Evolutionary conservation across 1,284 basidiomycete species (phyloP), one percentile per base, ranked within the genome.

Genomic region (Thelephora terrestris): DNA sequence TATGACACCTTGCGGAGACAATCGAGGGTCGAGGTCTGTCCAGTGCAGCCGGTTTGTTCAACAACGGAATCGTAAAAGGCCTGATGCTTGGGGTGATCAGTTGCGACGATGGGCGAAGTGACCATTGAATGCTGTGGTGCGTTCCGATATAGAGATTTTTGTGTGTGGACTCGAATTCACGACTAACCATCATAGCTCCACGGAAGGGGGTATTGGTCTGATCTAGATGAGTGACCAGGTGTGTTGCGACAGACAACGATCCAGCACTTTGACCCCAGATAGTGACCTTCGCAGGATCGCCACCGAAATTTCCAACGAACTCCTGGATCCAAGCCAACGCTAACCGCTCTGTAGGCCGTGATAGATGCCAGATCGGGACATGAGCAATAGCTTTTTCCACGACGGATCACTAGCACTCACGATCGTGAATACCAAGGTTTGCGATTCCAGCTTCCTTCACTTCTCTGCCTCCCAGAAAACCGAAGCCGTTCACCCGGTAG

Each of bases 381-480:
- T 27, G 25, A 18, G 17, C n/a, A 5, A 9, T 3, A 23, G 7
- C 1, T 18, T 17, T 14, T 20, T 3, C 35, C 16, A 17, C 17
- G 7, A 2, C 7, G 27, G 43, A 14, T 23, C n/a, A 53, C 64
- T 52, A 14, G 20, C n/a, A 53, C 64, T 52, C 51, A 69, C 67
- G 68, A 54, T 70, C 68, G 52, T 70, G 65, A n/a, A 76, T 59
- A 4, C 75, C 76, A 5, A 76, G 61, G 54, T 78, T 79, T 5
- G 71, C 69, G 0, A 73, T 62, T 0, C 70, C 70, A 29, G 68
- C 74, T 1, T 58, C 68, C 45, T 71, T 69, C 4, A 75, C 66
- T 55, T 77, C 71, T 48, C 68, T 60, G 21, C 71, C 63, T 10
- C 67, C 66, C 35, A 74, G 54, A 57, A 75, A 75, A 3, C 72